Evolutionary conservation across 345 rosid genomes (phyloP), one percentile per base, ranked within the genome.

Genomic region (Acer yangbiense): DNA sequence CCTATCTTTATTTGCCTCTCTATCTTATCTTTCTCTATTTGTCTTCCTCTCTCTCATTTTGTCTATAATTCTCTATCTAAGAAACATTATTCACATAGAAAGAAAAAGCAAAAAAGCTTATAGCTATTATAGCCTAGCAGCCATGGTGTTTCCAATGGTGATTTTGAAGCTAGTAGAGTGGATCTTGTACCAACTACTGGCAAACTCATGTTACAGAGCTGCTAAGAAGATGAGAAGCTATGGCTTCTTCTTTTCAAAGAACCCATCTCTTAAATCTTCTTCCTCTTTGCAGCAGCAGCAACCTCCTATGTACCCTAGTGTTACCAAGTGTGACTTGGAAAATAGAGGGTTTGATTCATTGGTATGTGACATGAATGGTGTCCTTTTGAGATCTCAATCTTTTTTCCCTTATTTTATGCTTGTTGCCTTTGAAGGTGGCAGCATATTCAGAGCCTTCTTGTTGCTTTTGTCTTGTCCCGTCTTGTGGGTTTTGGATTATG

Each of bases 351-450:
- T 32, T 50, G 79, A 77, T 35, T 77, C 88, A 25, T 41, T 91
- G 73, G 94, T 89, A 2, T 91, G 92, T 71, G 98, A 96, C 83
- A 72, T 96, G 20, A 82, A 89, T 48, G 93, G 92, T 5, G 89
- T 85, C 48, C 64, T 96, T 62, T 82, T 96, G 32, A 83, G 88
- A 72, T 82, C 94, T 63, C 72, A 77, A 4, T 82, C 93, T 18
- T 87, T 91, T 72, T 96, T 96, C 76, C 99, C 99, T 81, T 96
- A 85, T 77, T 96, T 96, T 88, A 96, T 96, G 98, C 95, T 96
- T 0, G 85, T 94, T 9, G 97, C 98, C 39, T 96, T 96, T 18
- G 99, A 96, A 84, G 97, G 93, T 48, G 99, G 99, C 7, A 82
- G 91, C 78, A 83, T 95, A 72, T 39, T 96, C 2, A 88, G 98